Percentiles rank a stretch among this genome's conserved stretches.
Evolutionary conservation across 2,329 filamentous ascomycete species (phyloP).

Genomic region (Pseudonectria buxi): DNA sequence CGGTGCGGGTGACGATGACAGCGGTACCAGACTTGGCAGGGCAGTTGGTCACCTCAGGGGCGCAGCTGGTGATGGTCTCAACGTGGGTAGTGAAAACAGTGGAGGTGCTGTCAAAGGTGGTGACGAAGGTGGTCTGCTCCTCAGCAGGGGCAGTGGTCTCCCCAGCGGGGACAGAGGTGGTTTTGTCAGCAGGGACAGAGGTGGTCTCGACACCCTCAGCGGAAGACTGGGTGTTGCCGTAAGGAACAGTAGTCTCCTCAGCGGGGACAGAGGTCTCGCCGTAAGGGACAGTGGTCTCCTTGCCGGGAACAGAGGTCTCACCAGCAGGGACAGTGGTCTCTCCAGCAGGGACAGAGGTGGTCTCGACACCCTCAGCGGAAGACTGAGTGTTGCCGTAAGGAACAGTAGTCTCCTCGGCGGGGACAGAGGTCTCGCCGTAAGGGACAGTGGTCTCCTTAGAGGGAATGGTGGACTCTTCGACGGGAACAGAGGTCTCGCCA

Average conservation of each 20-base stretch:
- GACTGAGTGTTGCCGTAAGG: background rate
- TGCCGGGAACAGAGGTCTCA: slow-evolving; percentile 11
- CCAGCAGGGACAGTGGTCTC: slow-evolving; percentile 10
- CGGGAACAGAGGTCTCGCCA: slow-evolving; percentile 6
- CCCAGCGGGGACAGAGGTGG: slow-evolving; percentile 7
- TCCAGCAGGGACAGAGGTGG: slow-evolving; percentile 7
- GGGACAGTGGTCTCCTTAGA: too few relatives aligned
- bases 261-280: slow-evolving; percentile 2
- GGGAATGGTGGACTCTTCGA: slow-evolving; percentile 1
- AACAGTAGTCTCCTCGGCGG: slow-evolving; percentile 14
- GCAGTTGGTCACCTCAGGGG: slow-evolving; percentile 42
- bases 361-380: slow-evolving; percentile 4
- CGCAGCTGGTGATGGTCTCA: slow-evolving; percentile 45
- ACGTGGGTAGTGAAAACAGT: slow-evolving; percentile 45
- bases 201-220: background rate
- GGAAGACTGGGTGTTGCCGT: background rate
- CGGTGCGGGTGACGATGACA: slow-evolving; percentile 44
- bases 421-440: slow-evolving; percentile 3
- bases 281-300: slow-evolving; percentile 6
- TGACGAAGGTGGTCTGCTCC: slow-evolving; percentile 17
- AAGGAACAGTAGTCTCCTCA: slow-evolving; percentile 3
- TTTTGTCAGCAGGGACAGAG: slow-evolving; percentile 1
- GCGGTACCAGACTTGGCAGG: slow-evolving; percentile 39
- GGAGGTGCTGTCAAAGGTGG: slow-evolving; percentile 39
- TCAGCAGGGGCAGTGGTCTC: slow-evolving; percentile 7